Conservation (phyloP, 371 early-diverging fungal genomes). For the Entomophthora muscae region DNA sequence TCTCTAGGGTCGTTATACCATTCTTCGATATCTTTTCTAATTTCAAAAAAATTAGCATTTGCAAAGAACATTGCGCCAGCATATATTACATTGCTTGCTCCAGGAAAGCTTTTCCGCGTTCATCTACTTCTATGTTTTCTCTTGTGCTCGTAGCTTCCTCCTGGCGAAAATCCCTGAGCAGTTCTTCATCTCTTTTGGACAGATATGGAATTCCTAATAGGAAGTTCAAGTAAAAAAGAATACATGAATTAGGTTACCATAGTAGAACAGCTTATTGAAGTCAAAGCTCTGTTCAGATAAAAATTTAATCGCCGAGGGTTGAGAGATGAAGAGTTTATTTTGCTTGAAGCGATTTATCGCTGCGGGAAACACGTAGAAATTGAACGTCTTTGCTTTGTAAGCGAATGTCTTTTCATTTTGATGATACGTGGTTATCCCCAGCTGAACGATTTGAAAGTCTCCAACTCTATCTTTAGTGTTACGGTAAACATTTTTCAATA, state of each 20-base stretch:
- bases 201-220: background rate
- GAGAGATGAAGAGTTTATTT: background rate
- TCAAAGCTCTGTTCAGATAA: background rate
- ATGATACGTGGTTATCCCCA: background rate
- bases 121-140: background rate
- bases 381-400: conserved; percentile 1
- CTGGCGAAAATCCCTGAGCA: background rate
- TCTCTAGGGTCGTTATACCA: background rate
- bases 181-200: background rate
- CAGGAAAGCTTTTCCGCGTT: background rate
- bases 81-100: background rate
- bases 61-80: background rate
- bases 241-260: background rate
- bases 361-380: conserved; percentile 6
- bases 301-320: conserved; percentile 4
- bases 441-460: background rate
- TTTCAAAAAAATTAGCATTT: background rate
- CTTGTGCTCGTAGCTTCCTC: background rate
- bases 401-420: background rate
- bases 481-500: background rate
- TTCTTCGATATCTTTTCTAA: background rate
- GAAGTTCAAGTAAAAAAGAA: background rate
- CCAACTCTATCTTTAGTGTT: background rate
- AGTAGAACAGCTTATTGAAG: conserved; percentile 5
- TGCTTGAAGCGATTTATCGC: background rate